Percentiles rank a stretch among this genome's conserved stretches.
Conservation (phyloP, 2,329 filamentous ascomycete genomes). For the Orbilia javanica region DNA sequence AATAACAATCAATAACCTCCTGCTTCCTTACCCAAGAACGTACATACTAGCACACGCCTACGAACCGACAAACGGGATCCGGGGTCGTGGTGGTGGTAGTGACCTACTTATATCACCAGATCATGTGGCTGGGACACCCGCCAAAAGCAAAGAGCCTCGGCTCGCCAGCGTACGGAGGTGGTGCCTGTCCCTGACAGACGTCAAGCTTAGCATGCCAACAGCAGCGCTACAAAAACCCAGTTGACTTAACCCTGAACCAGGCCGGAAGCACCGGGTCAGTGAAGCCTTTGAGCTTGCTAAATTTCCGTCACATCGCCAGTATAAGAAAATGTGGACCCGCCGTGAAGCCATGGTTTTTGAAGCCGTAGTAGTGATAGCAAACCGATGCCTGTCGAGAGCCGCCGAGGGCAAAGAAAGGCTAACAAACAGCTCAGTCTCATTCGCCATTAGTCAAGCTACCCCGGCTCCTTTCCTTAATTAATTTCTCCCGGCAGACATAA, state of each 20-base stretch:
- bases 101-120: not conserved
- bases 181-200: slow-evolving; percentile 25
- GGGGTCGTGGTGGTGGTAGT: not conserved
- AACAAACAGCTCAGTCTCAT: slow-evolving; percentile 37
- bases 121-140: slow-evolving; percentile 14
- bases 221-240: slow-evolving; percentile 12
- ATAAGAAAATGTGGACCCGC: not conserved
- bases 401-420: not conserved
- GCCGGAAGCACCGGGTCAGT: not conserved
- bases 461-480: slow-evolving; percentile 11
- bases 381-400: not conserved
- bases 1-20: not conserved
- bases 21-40: not conserved
- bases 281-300: not conserved
- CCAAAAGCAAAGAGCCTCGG: slow-evolving; percentile 44
- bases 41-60: no score
- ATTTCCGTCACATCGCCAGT: not conserved
- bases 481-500: not conserved
- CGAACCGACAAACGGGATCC: not conserved
- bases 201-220: not conserved
- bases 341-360: not conserved
- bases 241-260: not conserved
- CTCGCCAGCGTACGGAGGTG: slow-evolving; percentile 28
- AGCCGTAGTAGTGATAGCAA: not conserved
- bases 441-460: slow-evolving; percentile 29